phyloP scores from a whole-genome alignment of 495 filamentous ascomycete species.

The Talaromyces ruber region DNA sequence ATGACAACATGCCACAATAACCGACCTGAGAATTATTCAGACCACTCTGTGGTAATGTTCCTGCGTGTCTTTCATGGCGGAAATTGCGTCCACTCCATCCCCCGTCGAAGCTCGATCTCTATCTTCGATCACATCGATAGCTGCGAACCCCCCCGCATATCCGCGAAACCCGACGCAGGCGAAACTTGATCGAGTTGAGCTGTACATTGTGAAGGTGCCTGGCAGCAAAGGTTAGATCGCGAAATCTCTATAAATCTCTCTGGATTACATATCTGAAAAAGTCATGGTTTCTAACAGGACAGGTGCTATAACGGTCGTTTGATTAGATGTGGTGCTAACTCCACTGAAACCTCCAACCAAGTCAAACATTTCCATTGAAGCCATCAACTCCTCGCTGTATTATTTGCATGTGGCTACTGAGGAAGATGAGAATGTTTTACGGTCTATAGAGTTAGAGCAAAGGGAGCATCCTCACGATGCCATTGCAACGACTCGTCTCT shows the following conservation, averaged over 20 bases:
- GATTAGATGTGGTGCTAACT: conserved; percentile 83
- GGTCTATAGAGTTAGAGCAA: conserved; percentile 33
- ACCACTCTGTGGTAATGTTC: not conserved
- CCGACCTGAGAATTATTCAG: not conserved
- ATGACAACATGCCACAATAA: not conserved
- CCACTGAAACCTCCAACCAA: conserved; percentile 79
- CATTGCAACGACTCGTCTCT: not conserved
- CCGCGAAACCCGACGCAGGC: conserved; percentile 63
- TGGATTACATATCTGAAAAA: not conserved
- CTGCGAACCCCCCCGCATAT: conserved; percentile 78
- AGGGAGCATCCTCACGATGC: conserved; percentile 15
- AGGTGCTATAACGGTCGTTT: not conserved
- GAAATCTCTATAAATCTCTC: not conserved
- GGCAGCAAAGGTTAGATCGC: conserved; percentile 68
- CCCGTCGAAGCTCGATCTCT: conserved; percentile 75
- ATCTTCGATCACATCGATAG: conserved; percentile 67
- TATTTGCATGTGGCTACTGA: conserved; percentile 74
- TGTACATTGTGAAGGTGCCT: conserved; percentile 90
- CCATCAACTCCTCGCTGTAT: conserved; percentile 82
- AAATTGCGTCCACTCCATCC: conserved; percentile 24
- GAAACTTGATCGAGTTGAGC: conserved; percentile 55
- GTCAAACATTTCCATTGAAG: conserved; percentile 71
- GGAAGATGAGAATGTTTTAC: conserved; percentile 46
- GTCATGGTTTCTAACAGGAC: conserved; percentile 5
- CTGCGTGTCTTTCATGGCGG: conserved; percentile 4